phyloP scores from a whole-genome alignment of 1,284 basidiomycete species.

The Cerrena zonata region DNA sequence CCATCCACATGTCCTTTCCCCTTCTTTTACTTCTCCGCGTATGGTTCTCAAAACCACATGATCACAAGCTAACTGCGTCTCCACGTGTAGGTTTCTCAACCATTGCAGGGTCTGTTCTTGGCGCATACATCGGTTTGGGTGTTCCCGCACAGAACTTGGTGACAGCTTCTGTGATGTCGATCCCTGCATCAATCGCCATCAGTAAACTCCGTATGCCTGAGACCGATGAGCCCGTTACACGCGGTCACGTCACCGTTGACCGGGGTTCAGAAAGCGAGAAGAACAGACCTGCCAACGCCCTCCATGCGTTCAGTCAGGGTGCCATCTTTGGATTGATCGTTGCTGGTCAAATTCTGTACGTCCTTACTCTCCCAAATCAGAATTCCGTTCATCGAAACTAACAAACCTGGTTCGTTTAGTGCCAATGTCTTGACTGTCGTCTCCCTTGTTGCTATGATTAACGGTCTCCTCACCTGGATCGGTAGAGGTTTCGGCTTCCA shows the following conservation, averaged over 20 bases:
- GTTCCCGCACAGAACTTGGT: conserved; percentile 80
- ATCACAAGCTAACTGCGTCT: neutral
- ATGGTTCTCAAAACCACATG: neutral
- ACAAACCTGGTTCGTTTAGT: too few species aligned
- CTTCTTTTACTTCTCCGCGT: too few species aligned
- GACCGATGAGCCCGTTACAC: conserved; percentile 78
- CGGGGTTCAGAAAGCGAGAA: conserved; percentile 58
- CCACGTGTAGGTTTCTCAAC: conserved; percentile 64
- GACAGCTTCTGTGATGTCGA: conserved; percentile 90
- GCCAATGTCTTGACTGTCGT: conserved; percentile 78
- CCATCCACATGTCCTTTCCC: too few species aligned
- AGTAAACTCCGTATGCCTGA: conserved; percentile 84
- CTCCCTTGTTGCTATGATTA: conserved; percentile 74
- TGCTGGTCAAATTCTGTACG: conserved; percentile 78
- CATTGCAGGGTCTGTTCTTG: conserved; percentile 83
- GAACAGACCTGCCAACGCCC: conserved; percentile 60
- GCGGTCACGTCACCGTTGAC: conserved; percentile 74
- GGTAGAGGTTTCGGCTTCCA: conserved; percentile 82
- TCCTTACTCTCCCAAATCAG: conserved; percentile 3
- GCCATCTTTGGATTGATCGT: conserved; percentile 82
- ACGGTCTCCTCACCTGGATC: conserved; percentile 85
- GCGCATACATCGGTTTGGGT: conserved; percentile 79
- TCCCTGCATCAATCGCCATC: conserved; percentile 88
- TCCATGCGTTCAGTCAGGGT: conserved; percentile 86
- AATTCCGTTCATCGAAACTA: too few species aligned